Conservation (phyloP, 2,329 filamentous ascomycete species). For the Alternaria gansuensis region DNA sequence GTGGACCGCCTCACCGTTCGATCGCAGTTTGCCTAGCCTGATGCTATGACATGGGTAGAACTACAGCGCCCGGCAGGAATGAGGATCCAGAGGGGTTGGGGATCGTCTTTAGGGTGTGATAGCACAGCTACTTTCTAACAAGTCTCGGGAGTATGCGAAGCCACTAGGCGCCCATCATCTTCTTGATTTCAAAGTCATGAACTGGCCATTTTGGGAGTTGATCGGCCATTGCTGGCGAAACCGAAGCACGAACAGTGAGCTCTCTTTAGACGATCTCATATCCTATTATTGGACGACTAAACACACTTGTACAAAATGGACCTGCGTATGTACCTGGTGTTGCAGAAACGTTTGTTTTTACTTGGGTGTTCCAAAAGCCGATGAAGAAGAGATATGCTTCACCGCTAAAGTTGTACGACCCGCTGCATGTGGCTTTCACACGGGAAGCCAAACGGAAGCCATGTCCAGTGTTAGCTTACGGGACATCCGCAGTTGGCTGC, state of each 20-base stretch:
- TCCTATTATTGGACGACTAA: conserved; percentile 8
- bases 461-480: conserved; percentile 21
- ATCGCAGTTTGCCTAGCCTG: conserved; percentile 9
- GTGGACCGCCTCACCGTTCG: conserved; percentile 19
- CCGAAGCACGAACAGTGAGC: conserved; percentile 4
- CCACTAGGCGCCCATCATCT: conserved; percentile 9
- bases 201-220: conserved; percentile 7
- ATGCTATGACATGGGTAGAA: conserved; percentile 15
- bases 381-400: conserved; percentile 23
- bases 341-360: conserved; percentile 15
- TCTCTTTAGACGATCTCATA: conserved; percentile 1
- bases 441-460: conserved; percentile 28
- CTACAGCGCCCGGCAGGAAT: conserved; percentile 3
- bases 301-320: conserved; percentile 7
- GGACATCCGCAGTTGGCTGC: conserved; percentile 23
- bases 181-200: conserved; percentile 12
- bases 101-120: conserved; percentile 3
- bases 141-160: conserved; percentile 12
- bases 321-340: conserved; percentile 1
- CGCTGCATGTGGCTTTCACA: conserved; percentile 29
- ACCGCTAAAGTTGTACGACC: conserved; percentile 49
- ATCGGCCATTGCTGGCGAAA: conserved; percentile 11
- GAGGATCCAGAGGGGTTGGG: conserved; percentile 10
- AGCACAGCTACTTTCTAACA: conserved; percentile 11
- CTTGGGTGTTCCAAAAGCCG: conserved; percentile 14